Percentiles rank a stretch among this genome's conserved stretches.
phyloP scores from a whole-genome alignment of 768 basidiomycete species.

The Kwoniella sp. region DNA sequence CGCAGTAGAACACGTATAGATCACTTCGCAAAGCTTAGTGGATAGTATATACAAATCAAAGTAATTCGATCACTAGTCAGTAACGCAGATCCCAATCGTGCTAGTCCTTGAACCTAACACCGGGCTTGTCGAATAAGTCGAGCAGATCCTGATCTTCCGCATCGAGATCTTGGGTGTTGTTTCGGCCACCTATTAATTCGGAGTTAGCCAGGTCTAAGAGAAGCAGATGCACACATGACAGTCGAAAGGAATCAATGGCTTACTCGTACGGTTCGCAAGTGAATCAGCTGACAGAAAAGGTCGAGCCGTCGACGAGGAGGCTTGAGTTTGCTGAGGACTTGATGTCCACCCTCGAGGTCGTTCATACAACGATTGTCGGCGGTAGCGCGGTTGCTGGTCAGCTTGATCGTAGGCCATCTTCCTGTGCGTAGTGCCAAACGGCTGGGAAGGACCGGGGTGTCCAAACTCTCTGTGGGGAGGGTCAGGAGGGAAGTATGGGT shows the following conservation, averaged over 20 bases:
- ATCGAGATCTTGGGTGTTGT: background rate
- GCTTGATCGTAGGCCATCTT: background rate
- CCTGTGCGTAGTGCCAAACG: background rate
- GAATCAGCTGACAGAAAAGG: background rate
- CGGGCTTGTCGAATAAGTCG: background rate
- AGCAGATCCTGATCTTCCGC: background rate
- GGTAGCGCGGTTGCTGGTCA: background rate
- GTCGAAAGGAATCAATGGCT: background rate
- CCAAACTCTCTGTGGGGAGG: background rate
- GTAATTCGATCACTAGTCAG: no score
- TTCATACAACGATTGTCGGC: no score
- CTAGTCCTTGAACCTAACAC: background rate
- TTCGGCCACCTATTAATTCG: background rate
- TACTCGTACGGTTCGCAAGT: background rate
- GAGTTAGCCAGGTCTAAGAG: background rate
- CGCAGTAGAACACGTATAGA: no score
- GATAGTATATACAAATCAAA: no score
- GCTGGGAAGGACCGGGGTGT: background rate
- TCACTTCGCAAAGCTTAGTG: no score
- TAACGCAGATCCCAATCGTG: no score
- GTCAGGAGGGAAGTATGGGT: background rate
- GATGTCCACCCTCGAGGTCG: background rate
- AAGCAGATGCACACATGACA: no score
- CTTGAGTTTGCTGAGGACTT: background rate
- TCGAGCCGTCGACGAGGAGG: background rate